Base-by-base conservation (phyloP, 1,139 yeast genomes). In the Arxiozyma telluris region DNA sequence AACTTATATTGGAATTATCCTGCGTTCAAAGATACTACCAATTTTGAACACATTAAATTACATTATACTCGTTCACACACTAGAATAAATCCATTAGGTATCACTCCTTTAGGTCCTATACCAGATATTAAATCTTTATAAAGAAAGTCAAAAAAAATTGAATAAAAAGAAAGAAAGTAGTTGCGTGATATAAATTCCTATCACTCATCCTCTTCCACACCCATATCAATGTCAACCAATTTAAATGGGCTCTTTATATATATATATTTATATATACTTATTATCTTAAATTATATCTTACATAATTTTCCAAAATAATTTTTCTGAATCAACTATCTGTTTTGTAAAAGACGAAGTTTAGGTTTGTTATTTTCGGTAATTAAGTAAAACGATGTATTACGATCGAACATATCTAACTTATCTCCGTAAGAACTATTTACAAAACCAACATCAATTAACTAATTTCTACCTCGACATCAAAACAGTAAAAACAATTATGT, bases 31-130 rank as follows among this genome's bases (percentile, higher is more conserved):
- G 80, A 80, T 46, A 88, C 97, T 18, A 89, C 96, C 22, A 76
- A 87, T 68, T 89, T 91, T 66, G 87, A 85, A 49, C 98, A 91
- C 70, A 91, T 91, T 75, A 91, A 91, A 71, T 75, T 75, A 62
- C 97, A 91, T 71, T 93, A 91, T 74, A 89, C 96, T 51, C 58
- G 68, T 38, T 83, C 94, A 23, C 98, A 91, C 70, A 69, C 79
- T 53, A 78, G 78, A 53, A 85, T 89, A 69, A 93, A 93, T 68
- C 97, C 96, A 8, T 73, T 76, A 58, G 84, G 86, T 1, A 85
- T 93, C 60, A 87, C 96, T 1, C 96, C 98, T 8, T 67, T 85
- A 47, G 98, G 98, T 3, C 98, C 98, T 21, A 64, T 84, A 50
- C 96, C 96, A 44, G 73, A 87, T 64, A 86, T 89, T 57, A 55